Evolutionary conservation across 2,329 filamentous ascomycete genomes (phyloP).

Genomic region (Hansfordia pulvinata): DNA sequence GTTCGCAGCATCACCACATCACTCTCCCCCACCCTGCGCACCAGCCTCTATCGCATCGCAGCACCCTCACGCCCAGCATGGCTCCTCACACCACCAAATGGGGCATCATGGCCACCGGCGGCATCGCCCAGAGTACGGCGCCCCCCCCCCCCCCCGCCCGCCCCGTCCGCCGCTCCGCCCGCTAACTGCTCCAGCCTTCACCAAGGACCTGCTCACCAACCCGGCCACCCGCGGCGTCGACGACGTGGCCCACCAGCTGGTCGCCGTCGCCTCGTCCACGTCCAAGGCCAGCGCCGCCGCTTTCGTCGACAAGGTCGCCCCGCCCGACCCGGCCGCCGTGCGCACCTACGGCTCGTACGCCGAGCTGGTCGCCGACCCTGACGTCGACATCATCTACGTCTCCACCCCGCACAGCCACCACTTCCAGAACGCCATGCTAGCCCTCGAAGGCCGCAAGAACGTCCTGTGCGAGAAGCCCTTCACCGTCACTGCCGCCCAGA

Average conservation of each 20-base stretch:
- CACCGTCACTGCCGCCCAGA: conserved; percentile 69
- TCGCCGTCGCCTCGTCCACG: conserved; percentile 68
- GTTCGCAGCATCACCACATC: too few relatives aligned
- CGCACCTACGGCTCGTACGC: conserved; percentile 70
- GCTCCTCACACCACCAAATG: conserved; percentile 39
- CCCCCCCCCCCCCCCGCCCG: conserved; percentile 1
- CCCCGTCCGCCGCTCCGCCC: not conserved
- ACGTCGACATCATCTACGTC: conserved; percentile 78
- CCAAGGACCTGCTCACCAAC: conserved; percentile 66
- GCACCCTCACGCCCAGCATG: too few relatives aligned
- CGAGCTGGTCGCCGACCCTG: conserved; percentile 63
- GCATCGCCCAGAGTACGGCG: conserved; percentile 43
- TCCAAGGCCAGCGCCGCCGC: conserved; percentile 54
- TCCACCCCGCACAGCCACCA: conserved; percentile 88
- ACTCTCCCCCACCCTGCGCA: too few relatives aligned
- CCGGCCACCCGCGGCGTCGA: conserved; percentile 53
- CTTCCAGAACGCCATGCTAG: conserved; percentile 83
- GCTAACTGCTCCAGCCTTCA: conserved; percentile 38
- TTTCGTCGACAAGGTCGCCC: conserved; percentile 59
- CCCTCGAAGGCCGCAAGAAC: conserved; percentile 70
- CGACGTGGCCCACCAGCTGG: conserved; percentile 64
- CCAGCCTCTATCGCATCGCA: too few relatives aligned
- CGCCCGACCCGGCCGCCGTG: conserved; percentile 53
- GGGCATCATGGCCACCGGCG: conserved; percentile 48
- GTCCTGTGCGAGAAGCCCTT: conserved; percentile 88